Evolutionary conservation across 331 rosid species (phyloP), one percentile per base, ranked within the genome.

Genomic region (Spiraea crenata): DNA sequence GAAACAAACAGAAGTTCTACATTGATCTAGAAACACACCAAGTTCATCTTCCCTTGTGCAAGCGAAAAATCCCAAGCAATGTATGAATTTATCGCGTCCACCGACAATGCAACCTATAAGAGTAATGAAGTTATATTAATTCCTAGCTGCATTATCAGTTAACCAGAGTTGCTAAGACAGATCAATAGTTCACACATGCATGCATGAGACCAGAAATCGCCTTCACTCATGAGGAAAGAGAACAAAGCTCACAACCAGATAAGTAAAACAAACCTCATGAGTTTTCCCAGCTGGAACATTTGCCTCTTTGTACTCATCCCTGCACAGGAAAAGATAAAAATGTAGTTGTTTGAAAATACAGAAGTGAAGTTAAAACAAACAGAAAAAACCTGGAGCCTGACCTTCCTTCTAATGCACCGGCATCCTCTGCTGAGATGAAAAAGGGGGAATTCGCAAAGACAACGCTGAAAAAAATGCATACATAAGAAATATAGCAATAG

Each of bases 11-110:
- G 14, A 47, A 66, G 47, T 12, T 64, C 60, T 64, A 67, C 20
- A 64, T 72, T 19, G 46, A 66, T 65, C 71, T 63, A 67, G 81
- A 50, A 75, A 71, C 74, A 55, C 90, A 93, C 99, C 99, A 91
- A 67, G 76, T 79, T 85, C 50, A 93, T 87, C 90, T 82, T 93
- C 79, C 99, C 89, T 76, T 93, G 99, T 59, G 87, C 83, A 74
- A 93, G 64, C 6, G 95, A 83, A 85, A 93, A 93, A 73, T 93
- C 99, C 99, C 99, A 93, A 13, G 96, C 99, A 79, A 93, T 89
- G 64, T 90, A 93, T 0, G 99, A 93, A 81, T 93, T 93, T 61
- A 85, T 63, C 0, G 89, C 46, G 65, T 93, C 99, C 85, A 93
- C 97, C 4, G 89, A 59, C 72, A 93, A 83, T 44, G 80, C 80